Base-by-base conservation (phyloP, 371 early-diverging fungal species). In the Circinella minor region DNA sequence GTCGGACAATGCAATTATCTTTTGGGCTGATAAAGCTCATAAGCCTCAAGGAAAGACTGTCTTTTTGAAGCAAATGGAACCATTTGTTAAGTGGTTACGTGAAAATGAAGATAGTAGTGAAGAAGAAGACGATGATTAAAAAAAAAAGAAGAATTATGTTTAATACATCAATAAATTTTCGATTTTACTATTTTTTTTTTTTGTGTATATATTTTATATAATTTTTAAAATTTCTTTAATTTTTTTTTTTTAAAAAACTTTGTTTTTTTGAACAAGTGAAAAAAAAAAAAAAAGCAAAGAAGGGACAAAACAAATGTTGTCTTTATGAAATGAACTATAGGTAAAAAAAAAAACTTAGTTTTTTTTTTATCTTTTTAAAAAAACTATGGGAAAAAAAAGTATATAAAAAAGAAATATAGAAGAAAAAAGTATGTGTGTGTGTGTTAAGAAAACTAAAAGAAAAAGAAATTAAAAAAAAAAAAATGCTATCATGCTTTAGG, bases 1-100 rank as follows among this genome's bases (percentile, higher is more conserved):
- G 55, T 93, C 95, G 7, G 95, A 95, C 73, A 90, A 88, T 70
- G 96, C 96, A 55, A 93, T 97, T 71, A 77, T 96, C 54, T 97
- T 95, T 81, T 97, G 97, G 97, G 88, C 85, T 17, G 91, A 93
- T 71, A 97, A 95, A 86, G 97, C 96, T 17, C 92, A 93, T 67
- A 91, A 90, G 70, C 75, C 92, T 38, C 92, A 93, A 74, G 96
- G 96, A 68, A 95, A 95, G 81, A 91, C 92, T 18, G 85, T 91
- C 64, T 95, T 97, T 72, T 79, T 94, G 79, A 95, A 95, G 89
- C 96, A 96, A 86, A 91, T 94, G 88, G 94, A 92, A 74, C 89
- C 93, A 5, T 94, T 97, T 72, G 88, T 95, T 62, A 77, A 82
- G 66, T 95, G 92, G 91, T 87, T 97, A 71, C 90, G 90, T 79